Evolutionary conservation across 2,329 filamentous ascomycete genomes (phyloP).

Genomic region (Parasarocladium wereldwijsianum): DNA sequence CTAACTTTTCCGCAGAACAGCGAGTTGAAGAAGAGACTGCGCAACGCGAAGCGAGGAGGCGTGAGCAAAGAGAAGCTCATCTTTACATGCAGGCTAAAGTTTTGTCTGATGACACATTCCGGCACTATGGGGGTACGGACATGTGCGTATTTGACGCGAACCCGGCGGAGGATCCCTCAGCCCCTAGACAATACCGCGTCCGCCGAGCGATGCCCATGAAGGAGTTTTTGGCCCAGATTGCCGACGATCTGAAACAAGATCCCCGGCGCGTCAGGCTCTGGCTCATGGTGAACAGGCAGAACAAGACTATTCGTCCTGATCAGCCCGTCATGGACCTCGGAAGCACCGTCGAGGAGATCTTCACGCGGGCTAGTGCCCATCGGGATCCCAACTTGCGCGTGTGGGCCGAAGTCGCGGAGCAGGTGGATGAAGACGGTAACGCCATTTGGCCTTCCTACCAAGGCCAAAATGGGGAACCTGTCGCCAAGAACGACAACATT

Average conservation of each 20-base stretch:
- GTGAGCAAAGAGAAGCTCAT: constrained; percentile 88
- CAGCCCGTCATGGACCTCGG: constrained; percentile 65
- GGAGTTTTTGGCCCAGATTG: constrained; percentile 59
- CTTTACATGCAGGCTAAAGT: constrained; percentile 78
- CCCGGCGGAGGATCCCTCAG: constrained; percentile 51
- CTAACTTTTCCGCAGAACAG: constrained; percentile 35
- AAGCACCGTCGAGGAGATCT: constrained; percentile 62
- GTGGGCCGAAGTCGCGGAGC: constrained; percentile 70
- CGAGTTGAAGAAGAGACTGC: constrained; percentile 72
- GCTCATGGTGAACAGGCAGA: constrained; percentile 98
- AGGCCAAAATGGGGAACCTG: constrained; percentile 35
- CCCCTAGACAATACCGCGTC: constrained; percentile 58
- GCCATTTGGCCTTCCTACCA: constrained; percentile 56
- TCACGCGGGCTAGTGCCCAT: constrained; percentile 35
- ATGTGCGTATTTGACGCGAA: constrained; percentile 53
- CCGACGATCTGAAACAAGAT: constrained; percentile 52
- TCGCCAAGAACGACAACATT: constrained; percentile 49
- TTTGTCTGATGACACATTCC: constrained; percentile 70
- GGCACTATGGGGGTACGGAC: constrained; percentile 70
- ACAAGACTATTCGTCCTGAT: constrained; percentile 89
- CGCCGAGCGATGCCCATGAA: constrained; percentile 61
- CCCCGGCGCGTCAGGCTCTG: constrained; percentile 65
- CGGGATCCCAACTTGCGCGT: constrained; percentile 63
- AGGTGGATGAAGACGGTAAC: constrained; percentile 51
- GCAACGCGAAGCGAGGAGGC: constrained; percentile 58